These are phyloP conservation scores for Miscanthus lutarioriparius DNA, from an alignment of 176 grass and related monocot genomes.

Conservation along the genomic window DNA sequence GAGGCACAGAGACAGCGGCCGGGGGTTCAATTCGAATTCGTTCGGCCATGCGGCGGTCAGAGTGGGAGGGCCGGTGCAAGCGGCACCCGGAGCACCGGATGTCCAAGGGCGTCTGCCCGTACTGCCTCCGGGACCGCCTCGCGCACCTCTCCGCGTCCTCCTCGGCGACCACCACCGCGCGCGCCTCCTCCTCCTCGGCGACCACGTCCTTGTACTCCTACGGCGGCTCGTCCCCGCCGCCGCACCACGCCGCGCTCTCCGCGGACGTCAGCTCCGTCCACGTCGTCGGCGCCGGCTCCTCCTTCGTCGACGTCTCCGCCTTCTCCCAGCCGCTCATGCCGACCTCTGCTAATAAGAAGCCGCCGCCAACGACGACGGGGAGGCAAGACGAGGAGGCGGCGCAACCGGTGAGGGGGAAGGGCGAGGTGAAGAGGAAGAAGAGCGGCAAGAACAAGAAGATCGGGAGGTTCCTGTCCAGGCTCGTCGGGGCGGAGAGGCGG, in stretches of 20 bases:
- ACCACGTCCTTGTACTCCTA: constrained; percentile 38
- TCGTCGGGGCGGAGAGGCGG: constrained; percentile 59
- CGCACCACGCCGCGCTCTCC: constrained; percentile 28
- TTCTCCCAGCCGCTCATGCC: constrained; percentile 47
- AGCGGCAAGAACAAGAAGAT: constrained; percentile 73
- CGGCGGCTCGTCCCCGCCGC: constrained; percentile 28
- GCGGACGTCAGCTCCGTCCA: constrained; percentile 36
- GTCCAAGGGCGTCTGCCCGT: constrained; percentile 85
- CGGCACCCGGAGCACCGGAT: constrained; percentile 74
- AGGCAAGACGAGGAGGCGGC: constrained; percentile 21
- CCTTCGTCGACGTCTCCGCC: constrained; percentile 35
- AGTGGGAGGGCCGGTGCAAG: constrained; percentile 77
- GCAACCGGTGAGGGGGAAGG: constrained; percentile 26
- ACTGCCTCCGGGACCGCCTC: constrained; percentile 79
- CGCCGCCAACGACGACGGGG: not conserved
- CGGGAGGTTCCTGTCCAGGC: constrained; percentile 74
- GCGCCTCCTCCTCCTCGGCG: constrained; percentile 48
- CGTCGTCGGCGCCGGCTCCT: constrained; percentile 2
- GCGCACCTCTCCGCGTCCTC: constrained; percentile 72
- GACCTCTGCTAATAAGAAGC: not conserved
- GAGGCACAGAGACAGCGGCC: not conserved
- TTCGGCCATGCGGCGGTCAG: constrained; percentile 59
- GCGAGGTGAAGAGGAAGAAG: constrained; percentile 68
- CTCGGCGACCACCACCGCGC: constrained; percentile 60
- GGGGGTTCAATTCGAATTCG: not conserved